Conservation (phyloP, 1,284 basidiomycete species). For the Agroathelia rolfsii region DNA sequence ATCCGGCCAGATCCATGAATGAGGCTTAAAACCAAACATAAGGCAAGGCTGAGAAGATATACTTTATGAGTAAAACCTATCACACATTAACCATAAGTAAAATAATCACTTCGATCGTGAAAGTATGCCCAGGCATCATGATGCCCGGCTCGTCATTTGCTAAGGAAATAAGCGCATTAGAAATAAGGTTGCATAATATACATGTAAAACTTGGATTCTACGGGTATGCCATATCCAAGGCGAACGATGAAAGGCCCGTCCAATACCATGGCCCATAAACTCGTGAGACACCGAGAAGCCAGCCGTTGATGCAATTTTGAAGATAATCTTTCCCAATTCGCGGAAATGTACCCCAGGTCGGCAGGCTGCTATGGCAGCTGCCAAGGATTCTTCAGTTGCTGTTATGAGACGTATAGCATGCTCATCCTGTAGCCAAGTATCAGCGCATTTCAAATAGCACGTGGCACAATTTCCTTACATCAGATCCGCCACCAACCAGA, state of each 20-base stretch:
- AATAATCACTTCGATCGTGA: slow-evolving; percentile 69
- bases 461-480: slow-evolving; percentile 11
- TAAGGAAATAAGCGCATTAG: slow-evolving; percentile 19
- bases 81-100: slow-evolving; percentile 1
- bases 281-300: slow-evolving; percentile 62
- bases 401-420: slow-evolving; percentile 54
- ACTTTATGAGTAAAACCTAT: slow-evolving; percentile 1
- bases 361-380: slow-evolving; percentile 67
- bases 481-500: slow-evolving; percentile 50
- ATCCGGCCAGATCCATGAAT: slow-evolving; percentile 73
- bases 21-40: slow-evolving; percentile 60
- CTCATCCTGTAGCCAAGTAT: slow-evolving; percentile 39
- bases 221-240: slow-evolving; percentile 79
- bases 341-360: slow-evolving; percentile 67
- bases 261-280: slow-evolving; percentile 85
- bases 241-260: slow-evolving; percentile 69
- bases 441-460: not conserved
- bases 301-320: slow-evolving; percentile 33
- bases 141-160: slow-evolving; percentile 70
- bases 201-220: slow-evolving; percentile 22
- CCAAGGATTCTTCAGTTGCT: slow-evolving; percentile 57
- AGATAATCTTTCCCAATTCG: slow-evolving; percentile 68
- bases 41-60: slow-evolving; percentile 53
- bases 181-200: not conserved
- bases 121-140: slow-evolving; percentile 80